Evolutionary conservation across 2,329 filamentous ascomycete species (phyloP).

Genomic region (Alternaria metachromatica): DNA sequence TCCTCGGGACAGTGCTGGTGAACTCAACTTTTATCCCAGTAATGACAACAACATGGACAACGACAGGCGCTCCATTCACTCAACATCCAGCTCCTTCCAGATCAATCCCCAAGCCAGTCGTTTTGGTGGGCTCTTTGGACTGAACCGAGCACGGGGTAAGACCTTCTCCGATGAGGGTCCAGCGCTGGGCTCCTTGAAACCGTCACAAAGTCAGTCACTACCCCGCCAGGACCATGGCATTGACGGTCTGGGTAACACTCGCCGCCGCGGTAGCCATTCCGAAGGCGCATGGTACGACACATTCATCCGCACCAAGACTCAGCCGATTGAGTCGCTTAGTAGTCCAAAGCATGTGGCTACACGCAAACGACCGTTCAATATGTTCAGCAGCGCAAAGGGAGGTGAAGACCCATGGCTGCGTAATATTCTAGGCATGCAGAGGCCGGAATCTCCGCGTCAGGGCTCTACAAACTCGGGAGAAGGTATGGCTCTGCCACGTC

Average conservation of each 20-base stretch:
- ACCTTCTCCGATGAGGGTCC: conserved; percentile 67
- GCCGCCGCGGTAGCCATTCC: conserved; percentile 62
- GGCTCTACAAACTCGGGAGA: conserved; percentile 68
- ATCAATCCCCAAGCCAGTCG: conserved; percentile 57
- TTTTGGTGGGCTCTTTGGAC: conserved; percentile 67
- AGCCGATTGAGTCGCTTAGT: conserved; percentile 39
- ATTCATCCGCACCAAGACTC: conserved; percentile 50
- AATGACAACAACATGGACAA: conserved; percentile 52
- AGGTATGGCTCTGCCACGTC: conserved; percentile 43
- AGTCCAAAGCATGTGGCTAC: conserved; percentile 49
- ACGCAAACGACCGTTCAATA: conserved; percentile 57
- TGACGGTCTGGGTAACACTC: conserved; percentile 58
- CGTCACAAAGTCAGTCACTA: conserved; percentile 78
- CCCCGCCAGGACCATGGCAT: conserved; percentile 63
- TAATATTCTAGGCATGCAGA: conserved; percentile 50
- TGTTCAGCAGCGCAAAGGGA: conserved; percentile 59
- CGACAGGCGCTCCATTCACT: conserved; percentile 57
- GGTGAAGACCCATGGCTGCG: conserved; percentile 58
- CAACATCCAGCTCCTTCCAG: conserved; percentile 56
- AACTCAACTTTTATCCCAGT: conserved; percentile 49
- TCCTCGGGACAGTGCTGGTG: conserved; percentile 55
- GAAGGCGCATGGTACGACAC: conserved; percentile 64
- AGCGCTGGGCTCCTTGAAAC: conserved; percentile 71
- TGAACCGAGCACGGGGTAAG: conserved; percentile 68
- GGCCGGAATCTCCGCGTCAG: conserved; percentile 65